Conservation (phyloP, 495 filamentous ascomycete genomes). For the Halenospora varia region DNA sequence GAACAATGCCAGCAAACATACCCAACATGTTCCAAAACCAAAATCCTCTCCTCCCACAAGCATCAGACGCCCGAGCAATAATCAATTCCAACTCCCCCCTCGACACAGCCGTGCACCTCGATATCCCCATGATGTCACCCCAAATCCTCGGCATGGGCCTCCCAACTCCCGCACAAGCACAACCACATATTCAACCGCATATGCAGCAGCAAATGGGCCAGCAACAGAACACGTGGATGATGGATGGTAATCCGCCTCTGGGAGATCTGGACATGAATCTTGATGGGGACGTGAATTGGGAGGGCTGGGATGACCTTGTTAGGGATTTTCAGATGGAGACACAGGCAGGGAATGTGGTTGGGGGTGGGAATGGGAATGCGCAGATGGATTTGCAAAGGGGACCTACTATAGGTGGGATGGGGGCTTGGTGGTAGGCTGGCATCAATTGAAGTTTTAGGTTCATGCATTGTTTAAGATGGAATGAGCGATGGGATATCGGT, state of each 20-base stretch:
- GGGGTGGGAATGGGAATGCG: slow-evolving; percentile 4
- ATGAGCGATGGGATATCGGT: too few species aligned
- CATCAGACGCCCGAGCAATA: too few species aligned
- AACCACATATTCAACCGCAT: slow-evolving; percentile 11
- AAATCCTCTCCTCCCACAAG: too few species aligned
- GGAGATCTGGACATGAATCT: slow-evolving; percentile 21
- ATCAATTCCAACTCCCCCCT: slow-evolving; percentile 11
- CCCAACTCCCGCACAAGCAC: slow-evolving; percentile 6
- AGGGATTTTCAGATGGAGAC: slow-evolving; percentile 21
- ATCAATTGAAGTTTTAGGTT: too few species aligned
- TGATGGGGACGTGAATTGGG: slow-evolving; percentile 20
- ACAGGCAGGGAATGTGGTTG: too few species aligned
- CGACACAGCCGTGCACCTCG: neutral
- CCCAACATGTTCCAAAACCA: slow-evolving; percentile 29
- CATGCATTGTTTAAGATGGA: too few species aligned
- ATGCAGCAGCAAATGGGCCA: slow-evolving; percentile 9
- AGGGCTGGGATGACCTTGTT: slow-evolving; percentile 26
- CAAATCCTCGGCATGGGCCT: slow-evolving; percentile 13
- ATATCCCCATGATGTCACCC: slow-evolving; percentile 4
- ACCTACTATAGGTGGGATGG: slow-evolving; percentile 18
- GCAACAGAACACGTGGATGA: slow-evolving; percentile 16
- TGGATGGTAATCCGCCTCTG: slow-evolving; percentile 16
- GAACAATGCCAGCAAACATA: neutral
- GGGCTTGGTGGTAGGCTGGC: slow-evolving; percentile 24
- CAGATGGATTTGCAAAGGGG: slow-evolving; percentile 2